phyloP scores from a whole-genome alignment of 306 rosid species.

The Malus orientalis region DNA sequence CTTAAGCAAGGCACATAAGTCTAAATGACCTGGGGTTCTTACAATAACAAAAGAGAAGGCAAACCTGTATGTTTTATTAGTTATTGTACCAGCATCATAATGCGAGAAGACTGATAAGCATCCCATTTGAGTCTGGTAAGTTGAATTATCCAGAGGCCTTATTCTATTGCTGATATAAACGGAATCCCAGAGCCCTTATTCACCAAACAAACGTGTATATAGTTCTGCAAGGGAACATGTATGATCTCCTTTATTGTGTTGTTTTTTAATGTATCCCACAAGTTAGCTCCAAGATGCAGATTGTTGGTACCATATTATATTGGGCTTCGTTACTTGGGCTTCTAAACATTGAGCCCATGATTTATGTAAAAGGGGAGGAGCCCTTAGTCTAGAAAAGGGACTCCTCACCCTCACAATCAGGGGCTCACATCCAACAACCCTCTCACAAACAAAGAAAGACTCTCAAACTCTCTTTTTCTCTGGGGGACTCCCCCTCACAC shows the following conservation, averaged over 20 bases:
- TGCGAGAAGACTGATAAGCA: neutral
- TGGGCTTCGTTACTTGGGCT: too few species aligned
- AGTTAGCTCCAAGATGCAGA: slow-evolving; percentile 15
- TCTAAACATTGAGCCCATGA: too few species aligned
- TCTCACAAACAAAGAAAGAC: too few species aligned
- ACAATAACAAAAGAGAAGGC: neutral
- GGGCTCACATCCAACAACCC: too few species aligned
- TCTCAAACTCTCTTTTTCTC: too few species aligned
- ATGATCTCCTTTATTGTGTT: slow-evolving; percentile 9
- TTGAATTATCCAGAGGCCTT: slow-evolving; percentile 7
- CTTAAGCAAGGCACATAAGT: too few species aligned
- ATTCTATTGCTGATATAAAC: slow-evolving; percentile 33
- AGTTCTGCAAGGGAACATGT: slow-evolving; percentile 13
- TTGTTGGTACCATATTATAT: too few species aligned
- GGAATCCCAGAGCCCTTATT: slow-evolving; percentile 30
- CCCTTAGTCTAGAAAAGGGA: too few species aligned
- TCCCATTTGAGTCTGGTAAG: neutral
- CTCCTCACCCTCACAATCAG: too few species aligned
- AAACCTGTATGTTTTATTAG: slow-evolving; percentile 1
- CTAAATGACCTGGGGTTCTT: too few species aligned
- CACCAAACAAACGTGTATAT: slow-evolving; percentile 29
- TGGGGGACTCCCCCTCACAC: too few species aligned
- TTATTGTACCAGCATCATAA: slow-evolving; percentile 3
- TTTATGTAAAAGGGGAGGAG: too few species aligned
- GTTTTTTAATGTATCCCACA: slow-evolving; percentile 15